Conservation (phyloP, 192 early-diverging fungal genomes). For the Geranomyces variabilis region DNA sequence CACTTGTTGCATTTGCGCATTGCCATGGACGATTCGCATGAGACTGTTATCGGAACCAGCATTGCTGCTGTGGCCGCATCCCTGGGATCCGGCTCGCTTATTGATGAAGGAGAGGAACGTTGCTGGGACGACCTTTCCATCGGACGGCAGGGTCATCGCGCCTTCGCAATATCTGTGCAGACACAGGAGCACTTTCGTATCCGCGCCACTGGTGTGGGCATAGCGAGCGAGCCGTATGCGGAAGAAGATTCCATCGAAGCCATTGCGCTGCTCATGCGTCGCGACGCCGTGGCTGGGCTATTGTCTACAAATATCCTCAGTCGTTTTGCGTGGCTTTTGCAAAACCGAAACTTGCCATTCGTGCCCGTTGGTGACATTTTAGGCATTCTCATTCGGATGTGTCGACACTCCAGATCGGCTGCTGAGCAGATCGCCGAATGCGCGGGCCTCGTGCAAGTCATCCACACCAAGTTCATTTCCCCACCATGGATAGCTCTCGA, state of each 20-base stretch:
- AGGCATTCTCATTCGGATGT: conserved; percentile 52
- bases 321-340: conserved; percentile 61
- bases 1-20: conserved; percentile 60
- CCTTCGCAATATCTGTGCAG: conserved; percentile 13
- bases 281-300: conserved; percentile 62
- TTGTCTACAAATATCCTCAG: conserved; percentile 63
- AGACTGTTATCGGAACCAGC: conserved; percentile 59
- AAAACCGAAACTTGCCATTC: conserved; percentile 37
- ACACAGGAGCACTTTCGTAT: conserved; percentile 35
- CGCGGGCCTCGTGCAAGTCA: conserved; percentile 47
- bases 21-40: conserved; percentile 67
- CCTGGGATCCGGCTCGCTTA: conserved; percentile 34
- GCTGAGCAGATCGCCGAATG: conserved; percentile 53
- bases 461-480: conserved; percentile 21
- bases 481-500: not conserved
- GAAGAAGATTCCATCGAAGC: conserved; percentile 52
- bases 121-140: conserved; percentile 47
- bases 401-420: conserved; percentile 43
- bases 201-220: conserved; percentile 26
- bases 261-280: conserved; percentile 26
- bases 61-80: conserved; percentile 49
- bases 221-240: conserved; percentile 28
- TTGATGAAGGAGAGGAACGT: conserved; percentile 31
- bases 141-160: conserved; percentile 43
- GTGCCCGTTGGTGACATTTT: conserved; percentile 49